Evolutionary conservation across 2,329 filamentous ascomycete species (phyloP).

Genomic region (Cladosporium austrohemisphaericum): DNA sequence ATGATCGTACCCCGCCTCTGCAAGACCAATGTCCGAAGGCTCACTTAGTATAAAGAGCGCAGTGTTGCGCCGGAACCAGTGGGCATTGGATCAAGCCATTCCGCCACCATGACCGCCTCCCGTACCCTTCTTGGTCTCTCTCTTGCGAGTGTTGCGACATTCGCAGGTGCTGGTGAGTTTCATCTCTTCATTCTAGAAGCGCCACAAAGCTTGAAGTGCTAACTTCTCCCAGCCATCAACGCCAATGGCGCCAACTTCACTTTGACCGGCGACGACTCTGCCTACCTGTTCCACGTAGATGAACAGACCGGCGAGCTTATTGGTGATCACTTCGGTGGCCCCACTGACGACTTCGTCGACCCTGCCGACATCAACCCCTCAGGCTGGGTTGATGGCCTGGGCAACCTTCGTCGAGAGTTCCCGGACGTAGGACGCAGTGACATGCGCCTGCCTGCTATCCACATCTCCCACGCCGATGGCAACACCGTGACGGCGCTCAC

Average conservation of each 20-base stretch:
- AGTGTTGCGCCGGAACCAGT: background rate
- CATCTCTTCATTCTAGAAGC: background rate
- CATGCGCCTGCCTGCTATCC: slow-evolving; percentile 58
- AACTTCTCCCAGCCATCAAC: slow-evolving; percentile 43
- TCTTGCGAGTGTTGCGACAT: slow-evolving; percentile 6
- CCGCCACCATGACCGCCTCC: slow-evolving; percentile 1
- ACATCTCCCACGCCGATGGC: slow-evolving; percentile 57
- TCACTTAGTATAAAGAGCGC: slow-evolving; percentile 7
- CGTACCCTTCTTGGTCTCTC: slow-evolving; percentile 9
- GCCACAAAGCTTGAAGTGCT: slow-evolving; percentile 14
- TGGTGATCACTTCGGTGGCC: slow-evolving; percentile 60
- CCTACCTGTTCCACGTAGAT: slow-evolving; percentile 63
- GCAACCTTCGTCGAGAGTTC: slow-evolving; percentile 57
- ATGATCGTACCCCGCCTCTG: slow-evolving; percentile 11
- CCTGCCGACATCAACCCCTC: slow-evolving; percentile 37
- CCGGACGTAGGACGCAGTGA: slow-evolving; percentile 63
- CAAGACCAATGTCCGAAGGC: background rate
- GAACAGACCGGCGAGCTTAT: slow-evolving; percentile 53
- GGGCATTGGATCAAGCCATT: background rate
- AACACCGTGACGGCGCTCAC: slow-evolving; percentile 57
- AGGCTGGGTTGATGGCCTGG: slow-evolving; percentile 54
- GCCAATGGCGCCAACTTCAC: slow-evolving; percentile 56
- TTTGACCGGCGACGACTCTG: slow-evolving; percentile 54
- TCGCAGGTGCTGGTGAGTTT: slow-evolving; percentile 5
- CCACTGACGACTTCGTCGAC: slow-evolving; percentile 50